Evolutionary conservation across 148 eudicot genomes (phyloP).

Genomic region (Rhododendron henanense): DNA sequence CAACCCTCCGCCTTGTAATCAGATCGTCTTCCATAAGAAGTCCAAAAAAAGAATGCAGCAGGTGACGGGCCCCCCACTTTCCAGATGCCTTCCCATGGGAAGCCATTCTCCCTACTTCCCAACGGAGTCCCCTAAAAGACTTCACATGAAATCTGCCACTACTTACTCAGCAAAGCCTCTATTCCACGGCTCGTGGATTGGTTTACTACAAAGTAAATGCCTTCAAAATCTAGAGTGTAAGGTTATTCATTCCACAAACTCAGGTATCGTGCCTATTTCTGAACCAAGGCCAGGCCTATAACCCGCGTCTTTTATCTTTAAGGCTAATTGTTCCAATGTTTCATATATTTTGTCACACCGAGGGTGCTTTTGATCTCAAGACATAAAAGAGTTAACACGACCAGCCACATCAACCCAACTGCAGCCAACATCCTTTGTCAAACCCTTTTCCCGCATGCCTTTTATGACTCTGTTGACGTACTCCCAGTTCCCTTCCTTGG

Average conservation of each 20-base stretch:
- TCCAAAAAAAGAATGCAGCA: background rate
- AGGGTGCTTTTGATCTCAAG: slow-evolving; percentile 59
- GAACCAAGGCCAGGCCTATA: slow-evolving; percentile 5
- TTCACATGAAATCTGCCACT: background rate
- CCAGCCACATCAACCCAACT: slow-evolving; percentile 55
- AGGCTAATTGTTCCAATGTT: slow-evolving; percentile 37
- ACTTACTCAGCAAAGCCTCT: background rate
- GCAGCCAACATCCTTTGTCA: slow-evolving; percentile 49
- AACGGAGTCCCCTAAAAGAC: background rate
- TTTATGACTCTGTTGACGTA: slow-evolving; percentile 37
- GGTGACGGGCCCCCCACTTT: background rate
- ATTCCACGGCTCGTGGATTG: background rate
- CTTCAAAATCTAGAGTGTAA: background rate
- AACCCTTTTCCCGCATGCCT: slow-evolving; percentile 40
- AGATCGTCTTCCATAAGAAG: background rate
- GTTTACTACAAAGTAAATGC: background rate
- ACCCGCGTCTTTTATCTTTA: slow-evolving; percentile 43
- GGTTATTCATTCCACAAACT: slow-evolving; percentile 7
- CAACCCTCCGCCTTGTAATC: background rate
- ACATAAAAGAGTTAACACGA: slow-evolving; percentile 47
- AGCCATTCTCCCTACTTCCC: background rate
- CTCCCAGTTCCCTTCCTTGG: no score
- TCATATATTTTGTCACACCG: slow-evolving; percentile 40
- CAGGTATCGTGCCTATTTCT: slow-evolving; percentile 3
- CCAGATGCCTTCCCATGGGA: background rate